Base-by-base conservation (phyloP, 2,329 filamentous ascomycete species). In the Parascedosporium putredinis region DNA sequence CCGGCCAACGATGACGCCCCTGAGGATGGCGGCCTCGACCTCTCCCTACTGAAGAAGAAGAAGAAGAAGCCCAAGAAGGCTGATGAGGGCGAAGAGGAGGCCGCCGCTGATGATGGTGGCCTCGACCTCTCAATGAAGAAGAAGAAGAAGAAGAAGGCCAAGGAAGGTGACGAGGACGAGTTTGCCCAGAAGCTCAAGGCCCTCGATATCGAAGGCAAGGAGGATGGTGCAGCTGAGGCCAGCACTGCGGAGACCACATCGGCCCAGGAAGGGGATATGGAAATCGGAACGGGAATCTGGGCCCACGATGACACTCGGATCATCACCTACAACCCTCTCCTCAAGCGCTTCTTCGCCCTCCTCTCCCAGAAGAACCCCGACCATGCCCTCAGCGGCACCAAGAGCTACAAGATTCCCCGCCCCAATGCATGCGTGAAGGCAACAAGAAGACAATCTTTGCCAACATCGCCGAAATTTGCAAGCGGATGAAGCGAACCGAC, bases 381-480 rank as follows among this genome's bases (percentile, higher is more conserved):
- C 67, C 85, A 97, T 62, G 84, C 91, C 56, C 85, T 87, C 55
- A 87, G 83, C 66, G 88, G 88, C 57, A 82, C 83, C 62, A 93
- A 89, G 78, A 94, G 86, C 70, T 98, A 97, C 82, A 97, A 97
- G 82, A 98, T 98, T 59, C 93, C 48, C 93, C 93, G 49, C 93
- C 93, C 47, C 93, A 98, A 75, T 97, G 93, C 73, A 82, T 97
- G 64, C 90, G 93, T 73, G 93, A 98, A 89, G 93, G 93, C 67
- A 98, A 98, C 83, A 94, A 95, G 81, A 95, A 95, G 84, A 98
- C 93, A 55, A 95, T 98, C 64, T 98, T 98, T 64, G 93, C 91
- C 75, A 98, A 98, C 75, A 93, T 98, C 64, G 82, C 88, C 66
- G 93, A 98, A 67, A 97, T 98, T 63, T 95, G 89, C 79, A 95